These are phyloP conservation scores for Ogataea nonfermentans DNA, from an alignment of 805 yeast species.

Conservation along the genomic window DNA sequence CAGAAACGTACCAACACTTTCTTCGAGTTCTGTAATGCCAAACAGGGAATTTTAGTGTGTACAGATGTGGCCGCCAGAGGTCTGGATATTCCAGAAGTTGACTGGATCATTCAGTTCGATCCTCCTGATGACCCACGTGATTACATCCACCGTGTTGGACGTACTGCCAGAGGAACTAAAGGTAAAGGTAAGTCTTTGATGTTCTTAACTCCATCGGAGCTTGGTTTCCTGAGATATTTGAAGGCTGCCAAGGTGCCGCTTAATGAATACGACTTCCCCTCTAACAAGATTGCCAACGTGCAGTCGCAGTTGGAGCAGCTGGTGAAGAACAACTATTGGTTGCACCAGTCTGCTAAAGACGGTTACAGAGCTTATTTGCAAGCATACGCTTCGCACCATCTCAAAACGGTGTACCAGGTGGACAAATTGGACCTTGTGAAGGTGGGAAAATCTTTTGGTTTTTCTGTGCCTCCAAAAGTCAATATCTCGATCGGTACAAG, in stretches of 20 bases:
- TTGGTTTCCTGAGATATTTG: slow-evolving; percentile 90
- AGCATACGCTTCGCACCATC: slow-evolving; percentile 95
- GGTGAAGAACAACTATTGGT: slow-evolving; percentile 87
- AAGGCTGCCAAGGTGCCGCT: slow-evolving; percentile 97
- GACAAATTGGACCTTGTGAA: slow-evolving; percentile 91
- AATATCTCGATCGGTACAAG: slow-evolving; percentile 95
- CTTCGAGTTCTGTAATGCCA: slow-evolving; percentile 97
- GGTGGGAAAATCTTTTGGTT: slow-evolving; percentile 95
- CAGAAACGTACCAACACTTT: slow-evolving; percentile 98
- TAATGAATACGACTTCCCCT: slow-evolving; percentile 95
- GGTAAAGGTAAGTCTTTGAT: slow-evolving; percentile 93
- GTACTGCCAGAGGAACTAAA: slow-evolving; percentile 91
- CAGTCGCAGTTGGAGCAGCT: slow-evolving; percentile 91
- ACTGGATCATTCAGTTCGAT: slow-evolving; percentile 98
- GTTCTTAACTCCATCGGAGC: slow-evolving; percentile 92
- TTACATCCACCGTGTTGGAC: slow-evolving; percentile 97
- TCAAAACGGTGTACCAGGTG: slow-evolving; percentile 94
- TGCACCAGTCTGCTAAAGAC: slow-evolving; percentile 94
- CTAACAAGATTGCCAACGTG: slow-evolving; percentile 91
- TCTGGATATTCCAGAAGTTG: slow-evolving; percentile 96
- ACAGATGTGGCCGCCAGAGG: slow-evolving; percentile 99
- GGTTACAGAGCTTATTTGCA: slow-evolving; percentile 96
- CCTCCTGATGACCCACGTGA: slow-evolving; percentile 99
- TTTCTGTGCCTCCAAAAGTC: slow-evolving; percentile 93
- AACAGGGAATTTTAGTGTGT: slow-evolving; percentile 87